Percentiles rank a stretch among this genome's conserved stretches.
phyloP scores from a whole-genome alignment of 2,329 filamentous ascomycete genomes.

The Catunica adiposa region DNA sequence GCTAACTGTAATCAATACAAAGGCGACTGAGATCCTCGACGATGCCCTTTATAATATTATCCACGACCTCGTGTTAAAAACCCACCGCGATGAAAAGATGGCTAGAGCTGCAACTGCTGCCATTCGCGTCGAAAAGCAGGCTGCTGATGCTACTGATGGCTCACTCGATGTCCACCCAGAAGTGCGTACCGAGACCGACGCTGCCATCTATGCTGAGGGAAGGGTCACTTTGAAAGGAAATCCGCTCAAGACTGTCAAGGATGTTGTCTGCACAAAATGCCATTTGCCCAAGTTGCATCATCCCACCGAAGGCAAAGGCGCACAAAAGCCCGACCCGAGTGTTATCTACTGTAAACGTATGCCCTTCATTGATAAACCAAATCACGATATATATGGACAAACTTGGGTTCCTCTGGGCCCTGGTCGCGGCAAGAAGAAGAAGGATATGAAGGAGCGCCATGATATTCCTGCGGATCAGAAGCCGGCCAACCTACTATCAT shows the following conservation, averaged over 20 bases:
- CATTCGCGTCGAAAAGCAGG: constrained; percentile 47
- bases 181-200: constrained; percentile 47
- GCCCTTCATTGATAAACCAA: constrained; percentile 59
- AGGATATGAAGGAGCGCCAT: constrained; percentile 50
- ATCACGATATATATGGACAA: constrained; percentile 69
- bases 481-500: constrained; percentile 45
- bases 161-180: constrained; percentile 38
- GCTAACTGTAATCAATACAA: constrained; percentile 5
- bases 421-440: constrained; percentile 62
- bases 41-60: constrained; percentile 63
- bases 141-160: constrained; percentile 36
- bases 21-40: constrained; percentile 53
- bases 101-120: constrained; percentile 50
- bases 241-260: constrained; percentile 51
- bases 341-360: constrained; percentile 63
- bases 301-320: constrained; percentile 54
- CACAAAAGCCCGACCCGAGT: constrained; percentile 46
- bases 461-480: constrained; percentile 35
- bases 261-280: constrained; percentile 59
- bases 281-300: constrained; percentile 57
- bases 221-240: constrained; percentile 54
- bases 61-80: constrained; percentile 56
- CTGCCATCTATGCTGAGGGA: constrained; percentile 53
- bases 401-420: constrained; percentile 59
- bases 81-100: constrained; percentile 64